Evolutionary conservation across 306 rosid species (phyloP).

Genomic region (Argentina anserina): DNA sequence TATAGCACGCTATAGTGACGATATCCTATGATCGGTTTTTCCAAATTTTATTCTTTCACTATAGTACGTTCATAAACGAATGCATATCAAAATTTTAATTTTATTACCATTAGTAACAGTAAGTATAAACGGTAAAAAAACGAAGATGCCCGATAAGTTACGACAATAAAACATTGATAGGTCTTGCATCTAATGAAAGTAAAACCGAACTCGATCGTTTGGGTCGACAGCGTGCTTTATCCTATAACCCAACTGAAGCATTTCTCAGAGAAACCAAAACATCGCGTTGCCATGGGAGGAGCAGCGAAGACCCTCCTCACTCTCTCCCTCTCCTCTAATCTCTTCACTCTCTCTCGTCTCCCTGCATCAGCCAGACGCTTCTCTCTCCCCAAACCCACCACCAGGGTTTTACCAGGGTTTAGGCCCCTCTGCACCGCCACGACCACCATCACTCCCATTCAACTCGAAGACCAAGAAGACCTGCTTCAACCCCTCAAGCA

Average conservation of each 20-base stretch:
- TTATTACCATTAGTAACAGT: no score
- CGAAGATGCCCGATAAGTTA: no score
- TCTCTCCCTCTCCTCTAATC: conserved; percentile 33
- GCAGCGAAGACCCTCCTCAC: conserved; percentile 60
- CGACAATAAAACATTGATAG: no score
- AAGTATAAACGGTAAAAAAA: no score
- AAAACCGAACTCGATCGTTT: no score
- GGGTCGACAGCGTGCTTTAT: neutral
- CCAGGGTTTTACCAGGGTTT: conserved; percentile 35
- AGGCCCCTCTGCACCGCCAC: conserved; percentile 58
- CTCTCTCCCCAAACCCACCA: conserved; percentile 44
- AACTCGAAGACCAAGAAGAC: conserved; percentile 23
- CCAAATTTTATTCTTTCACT: no score
- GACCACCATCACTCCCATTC: conserved; percentile 18
- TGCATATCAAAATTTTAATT: no score
- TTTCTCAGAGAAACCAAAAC: neutral
- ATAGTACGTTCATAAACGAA: no score
- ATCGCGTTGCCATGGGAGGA: conserved; percentile 43
- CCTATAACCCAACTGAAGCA: neutral
- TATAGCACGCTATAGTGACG: no score
- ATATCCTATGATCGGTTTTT: no score
- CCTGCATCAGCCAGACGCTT: conserved; percentile 36
- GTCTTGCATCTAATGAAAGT: no score
- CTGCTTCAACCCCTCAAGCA: conserved; percentile 47
- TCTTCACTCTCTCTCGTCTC: conserved; percentile 43